Conservation (phyloP, 768 basidiomycete species). For the Saitozyma sp. region DNA sequence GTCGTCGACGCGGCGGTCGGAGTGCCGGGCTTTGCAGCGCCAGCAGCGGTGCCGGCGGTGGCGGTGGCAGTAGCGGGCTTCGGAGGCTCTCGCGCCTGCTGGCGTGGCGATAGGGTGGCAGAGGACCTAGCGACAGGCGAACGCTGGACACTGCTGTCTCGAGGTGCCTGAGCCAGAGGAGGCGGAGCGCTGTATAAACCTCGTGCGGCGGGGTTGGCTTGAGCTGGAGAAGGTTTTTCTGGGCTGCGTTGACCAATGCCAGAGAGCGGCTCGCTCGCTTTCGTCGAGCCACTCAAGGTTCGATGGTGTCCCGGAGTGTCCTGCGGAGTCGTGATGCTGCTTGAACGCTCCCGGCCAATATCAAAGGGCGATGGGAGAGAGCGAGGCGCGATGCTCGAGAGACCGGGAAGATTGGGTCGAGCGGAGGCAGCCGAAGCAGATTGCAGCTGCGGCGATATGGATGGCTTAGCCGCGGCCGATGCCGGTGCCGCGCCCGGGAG, state of each 20-base stretch:
- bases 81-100: neutral
- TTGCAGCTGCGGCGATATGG: neutral
- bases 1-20: neutral
- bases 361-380: too few relatives aligned
- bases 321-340: too few relatives aligned
- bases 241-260: too few relatives aligned
- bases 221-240: too few relatives aligned
- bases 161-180: neutral
- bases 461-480: neutral
- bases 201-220: too few relatives aligned
- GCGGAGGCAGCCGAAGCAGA: too few relatives aligned
- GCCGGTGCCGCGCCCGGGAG: neutral
- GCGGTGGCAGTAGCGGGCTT: neutral
- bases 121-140: neutral
- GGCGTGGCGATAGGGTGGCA: neutral
- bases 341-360: too few relatives aligned
- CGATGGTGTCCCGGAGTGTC: too few relatives aligned
- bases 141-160: neutral
- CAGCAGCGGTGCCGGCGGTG: neutral
- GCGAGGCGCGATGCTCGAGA: too few relatives aligned
- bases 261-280: too few relatives aligned
- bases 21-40: neutral
- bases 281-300: too few relatives aligned
- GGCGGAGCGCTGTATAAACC: neutral
- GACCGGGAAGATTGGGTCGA: too few relatives aligned